These are phyloP conservation scores for Durio zibethinus DNA, from an alignment of 345 rosid genomes.

Conservation along the genomic window DNA sequence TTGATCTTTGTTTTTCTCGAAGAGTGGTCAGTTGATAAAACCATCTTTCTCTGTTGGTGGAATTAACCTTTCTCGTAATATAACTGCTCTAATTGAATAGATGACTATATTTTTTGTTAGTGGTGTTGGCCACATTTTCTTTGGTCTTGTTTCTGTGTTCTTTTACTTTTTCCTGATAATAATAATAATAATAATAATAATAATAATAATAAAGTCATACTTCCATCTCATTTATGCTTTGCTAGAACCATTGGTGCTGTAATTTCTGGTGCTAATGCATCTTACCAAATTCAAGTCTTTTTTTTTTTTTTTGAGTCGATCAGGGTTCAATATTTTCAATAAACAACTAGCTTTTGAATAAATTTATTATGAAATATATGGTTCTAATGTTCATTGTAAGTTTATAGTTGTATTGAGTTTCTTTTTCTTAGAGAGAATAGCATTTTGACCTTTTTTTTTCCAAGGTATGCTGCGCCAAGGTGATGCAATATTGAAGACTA, in stretches of 20 bases:
- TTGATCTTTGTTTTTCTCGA: constrained; percentile 63
- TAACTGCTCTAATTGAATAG: not conserved
- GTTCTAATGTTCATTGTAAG: not conserved
- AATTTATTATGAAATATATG: not conserved
- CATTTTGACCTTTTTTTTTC: not conserved
- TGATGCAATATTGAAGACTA: not conserved
- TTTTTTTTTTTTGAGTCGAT: not conserved
- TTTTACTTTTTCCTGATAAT: not conserved
- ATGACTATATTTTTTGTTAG: not conserved
- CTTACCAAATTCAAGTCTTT: not conserved
- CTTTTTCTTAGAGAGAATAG: not conserved
- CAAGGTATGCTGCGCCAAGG: not conserved
- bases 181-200: not conserved
- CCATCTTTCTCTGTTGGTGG: not conserved
- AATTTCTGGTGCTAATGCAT: not conserved
- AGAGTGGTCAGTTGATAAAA: constrained; percentile 55
- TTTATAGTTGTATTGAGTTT: not conserved
- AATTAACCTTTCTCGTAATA: not conserved
- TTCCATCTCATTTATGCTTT: not conserved
- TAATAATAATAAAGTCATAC: not conserved
- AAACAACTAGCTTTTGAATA: not conserved
- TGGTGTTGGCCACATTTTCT: not conserved
- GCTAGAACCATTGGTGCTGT: not conserved
- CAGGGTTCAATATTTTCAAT: not conserved
- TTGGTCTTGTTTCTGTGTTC: not conserved